A percentile compares a stretch with the other conserved stretches of the same genome.
These are phyloP conservation scores for Pseudonitzschia pungens DNA, from an alignment of 108 stramenopile genomes.

Conservation along the genomic window DNA sequence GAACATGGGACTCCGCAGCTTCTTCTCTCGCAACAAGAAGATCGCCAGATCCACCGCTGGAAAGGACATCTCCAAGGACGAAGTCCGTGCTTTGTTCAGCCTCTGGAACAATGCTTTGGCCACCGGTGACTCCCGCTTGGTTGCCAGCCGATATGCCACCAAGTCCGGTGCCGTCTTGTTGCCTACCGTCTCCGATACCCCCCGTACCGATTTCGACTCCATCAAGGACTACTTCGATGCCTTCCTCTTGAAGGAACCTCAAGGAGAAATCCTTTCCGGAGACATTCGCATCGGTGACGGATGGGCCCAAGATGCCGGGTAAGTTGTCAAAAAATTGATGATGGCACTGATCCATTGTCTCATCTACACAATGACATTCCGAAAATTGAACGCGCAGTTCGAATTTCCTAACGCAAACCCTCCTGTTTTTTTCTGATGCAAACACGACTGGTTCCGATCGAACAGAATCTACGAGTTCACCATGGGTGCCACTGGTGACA, in stretches of 20 bases:
- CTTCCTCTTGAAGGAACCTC: constrained; percentile 55
- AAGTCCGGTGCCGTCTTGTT: constrained; percentile 54
- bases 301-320: constrained; percentile 51
- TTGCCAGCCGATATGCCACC: constrained; percentile 54
- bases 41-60: background rate
- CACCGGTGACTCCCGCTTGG: constrained; percentile 55
- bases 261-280: constrained; percentile 58
- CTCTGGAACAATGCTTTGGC: constrained; percentile 71
- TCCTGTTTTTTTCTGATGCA: too few relatives aligned
- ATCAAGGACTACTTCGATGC: constrained; percentile 72
- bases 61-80: constrained; percentile 33
- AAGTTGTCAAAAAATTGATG: background rate
- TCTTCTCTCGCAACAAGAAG: constrained; percentile 13
- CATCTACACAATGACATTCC: too few relatives aligned
- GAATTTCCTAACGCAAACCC: too few relatives aligned
- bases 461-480: constrained; percentile 63
- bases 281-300: constrained; percentile 52
- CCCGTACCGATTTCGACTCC: constrained; percentile 51
- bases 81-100: constrained; percentile 65
- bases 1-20: constrained; percentile 12
- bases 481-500: constrained; percentile 50
- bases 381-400: too few relatives aligned
- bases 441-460: too few relatives aligned
- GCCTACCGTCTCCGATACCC: constrained; percentile 56
- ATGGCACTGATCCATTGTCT: too few relatives aligned